These are phyloP conservation scores for Phytophthora sansomeana DNA, from an alignment of 352 stramenopile species.

Conservation along the genomic window DNA sequence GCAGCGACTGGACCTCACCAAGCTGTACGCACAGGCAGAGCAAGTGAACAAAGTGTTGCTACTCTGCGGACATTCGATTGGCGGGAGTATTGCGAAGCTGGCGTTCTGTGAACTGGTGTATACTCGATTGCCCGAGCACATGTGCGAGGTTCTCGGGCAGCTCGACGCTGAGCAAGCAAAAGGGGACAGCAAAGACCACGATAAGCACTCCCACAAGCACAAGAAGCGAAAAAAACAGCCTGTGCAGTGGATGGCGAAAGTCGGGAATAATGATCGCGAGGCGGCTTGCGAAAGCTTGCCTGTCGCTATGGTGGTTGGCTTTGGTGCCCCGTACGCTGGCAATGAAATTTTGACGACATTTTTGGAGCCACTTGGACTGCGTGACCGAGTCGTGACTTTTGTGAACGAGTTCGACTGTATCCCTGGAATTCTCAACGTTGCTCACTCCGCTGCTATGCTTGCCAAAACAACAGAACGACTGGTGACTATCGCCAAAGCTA, in stretches of 20 bases:
- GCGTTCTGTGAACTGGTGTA: slow-evolving; percentile 77
- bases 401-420: slow-evolving; percentile 90
- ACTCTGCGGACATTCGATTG: slow-evolving; percentile 80
- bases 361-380: slow-evolving; percentile 53
- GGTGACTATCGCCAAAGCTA: slow-evolving; percentile 82
- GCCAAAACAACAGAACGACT: slow-evolving; percentile 81
- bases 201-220: slow-evolving; percentile 31
- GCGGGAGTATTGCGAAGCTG: slow-evolving; percentile 79
- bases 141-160: slow-evolving; percentile 56
- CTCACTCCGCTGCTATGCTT: slow-evolving; percentile 76
- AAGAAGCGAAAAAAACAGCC: slow-evolving; percentile 33
- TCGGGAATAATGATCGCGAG: slow-evolving; percentile 21
- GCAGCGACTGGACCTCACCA: slow-evolving; percentile 57
- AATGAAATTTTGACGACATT: slow-evolving; percentile 61
- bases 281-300: slow-evolving; percentile 32
- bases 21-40: slow-evolving; percentile 48
- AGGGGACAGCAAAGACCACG: slow-evolving; percentile 34
- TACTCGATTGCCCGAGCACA: slow-evolving; percentile 48
- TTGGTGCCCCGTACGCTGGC: slow-evolving; percentile 74
- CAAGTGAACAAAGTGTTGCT: slow-evolving; percentile 65
- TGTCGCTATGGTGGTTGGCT: slow-evolving; percentile 66
- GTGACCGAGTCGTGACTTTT: slow-evolving; percentile 70
- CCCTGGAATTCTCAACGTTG: slow-evolving; percentile 79
- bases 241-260: slow-evolving; percentile 28
- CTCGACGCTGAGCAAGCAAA: slow-evolving; percentile 54